Percentiles rank a stretch among this genome's conserved stretches.
These are phyloP conservation scores for Alternaria viburni DNA, from an alignment of 2,329 filamentous ascomycete species.

Conservation along the genomic window DNA sequence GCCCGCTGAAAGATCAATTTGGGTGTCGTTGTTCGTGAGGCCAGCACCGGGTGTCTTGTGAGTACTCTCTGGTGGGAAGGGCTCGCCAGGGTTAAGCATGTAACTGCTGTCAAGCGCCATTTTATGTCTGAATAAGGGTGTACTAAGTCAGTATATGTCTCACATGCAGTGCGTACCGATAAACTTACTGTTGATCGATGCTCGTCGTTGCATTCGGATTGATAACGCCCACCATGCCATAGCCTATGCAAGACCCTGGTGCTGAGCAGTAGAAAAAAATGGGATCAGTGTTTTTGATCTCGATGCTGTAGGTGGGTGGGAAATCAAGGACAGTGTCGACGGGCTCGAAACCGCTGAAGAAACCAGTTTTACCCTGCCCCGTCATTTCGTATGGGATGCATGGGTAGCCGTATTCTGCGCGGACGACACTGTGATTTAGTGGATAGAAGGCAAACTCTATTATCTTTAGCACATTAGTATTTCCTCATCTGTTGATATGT, in stretches of 20 bases:
- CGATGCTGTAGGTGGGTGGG: slow-evolving; percentile 36
- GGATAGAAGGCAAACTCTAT: slow-evolving; percentile 53
- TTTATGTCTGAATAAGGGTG: neutral
- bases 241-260: slow-evolving; percentile 66
- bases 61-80: slow-evolving; percentile 33
- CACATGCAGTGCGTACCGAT: neutral
- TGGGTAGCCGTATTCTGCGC: slow-evolving; percentile 49
- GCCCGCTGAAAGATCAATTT: slow-evolving; percentile 38
- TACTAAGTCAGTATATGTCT: neutral
- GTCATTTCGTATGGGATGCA: slow-evolving; percentile 50
- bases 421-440: slow-evolving; percentile 52
- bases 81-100: slow-evolving; percentile 43
- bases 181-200: slow-evolving; percentile 25
- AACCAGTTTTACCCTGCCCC: slow-evolving; percentile 31
- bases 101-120: slow-evolving; percentile 34
- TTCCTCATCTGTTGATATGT: neutral
- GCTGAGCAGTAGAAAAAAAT: slow-evolving; percentile 58
- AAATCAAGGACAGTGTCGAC: slow-evolving; percentile 31
- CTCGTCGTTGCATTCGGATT: slow-evolving; percentile 59
- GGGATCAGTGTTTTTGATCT: slow-evolving; percentile 41
- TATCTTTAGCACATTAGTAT: slow-evolving; percentile 21
- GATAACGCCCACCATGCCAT: slow-evolving; percentile 77
- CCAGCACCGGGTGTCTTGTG: neutral
- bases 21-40: neutral
- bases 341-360: slow-evolving; percentile 39